Evolutionary conservation across 306 rosid genomes (phyloP), one percentile per base, ranked within the genome.

Genomic region (Lathyrus oleraceus): DNA sequence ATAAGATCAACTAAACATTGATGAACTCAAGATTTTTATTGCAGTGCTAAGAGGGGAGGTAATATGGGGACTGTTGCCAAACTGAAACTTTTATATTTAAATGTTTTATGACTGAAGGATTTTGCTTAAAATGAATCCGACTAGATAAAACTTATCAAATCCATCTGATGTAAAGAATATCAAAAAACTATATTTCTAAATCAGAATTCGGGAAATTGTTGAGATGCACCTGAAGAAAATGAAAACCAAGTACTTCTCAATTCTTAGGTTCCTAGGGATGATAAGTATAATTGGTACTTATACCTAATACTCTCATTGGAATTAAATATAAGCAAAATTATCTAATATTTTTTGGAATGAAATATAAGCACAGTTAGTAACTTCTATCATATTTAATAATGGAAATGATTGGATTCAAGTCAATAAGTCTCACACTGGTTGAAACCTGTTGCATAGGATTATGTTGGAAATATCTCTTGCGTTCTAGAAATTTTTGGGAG

Each of bases 151-250:
- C 48, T 68, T 67, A 35, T 36, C 43, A 59, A 5, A 47, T 35
- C 15, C 39, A 3, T 61, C 56, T 45, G 74, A n/a, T n/a, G 36
- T 56, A 23, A 38, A 77, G n/a, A 71, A 12, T 64, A 10, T 23
- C 4, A 27, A 43, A 27, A 25, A 62, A 52, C 32, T 27, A 44
- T 35, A 12, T 43, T 39, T 70, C 52, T 47, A 56, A 71, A 60
- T 52, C 77, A 57, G 65, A 65, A 58, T 23, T 66, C 21, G 28
- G 60, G 43, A 49, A 36, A 39, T 72, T 59, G 14, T 67, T 61
- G 47, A 67, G 71, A 61, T 73, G 30, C 23, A 13, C 47, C 19
- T 16, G 52, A 61, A 35, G 56, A 32, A 68, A 25, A 53, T 60
- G 8, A 44, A 52, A 42, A 61, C 16, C 8, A 30, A 2, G 56